Base-by-base conservation (phyloP, 2,329 filamentous ascomycete genomes). In the Ophiocordyceps sinensis region DNA sequence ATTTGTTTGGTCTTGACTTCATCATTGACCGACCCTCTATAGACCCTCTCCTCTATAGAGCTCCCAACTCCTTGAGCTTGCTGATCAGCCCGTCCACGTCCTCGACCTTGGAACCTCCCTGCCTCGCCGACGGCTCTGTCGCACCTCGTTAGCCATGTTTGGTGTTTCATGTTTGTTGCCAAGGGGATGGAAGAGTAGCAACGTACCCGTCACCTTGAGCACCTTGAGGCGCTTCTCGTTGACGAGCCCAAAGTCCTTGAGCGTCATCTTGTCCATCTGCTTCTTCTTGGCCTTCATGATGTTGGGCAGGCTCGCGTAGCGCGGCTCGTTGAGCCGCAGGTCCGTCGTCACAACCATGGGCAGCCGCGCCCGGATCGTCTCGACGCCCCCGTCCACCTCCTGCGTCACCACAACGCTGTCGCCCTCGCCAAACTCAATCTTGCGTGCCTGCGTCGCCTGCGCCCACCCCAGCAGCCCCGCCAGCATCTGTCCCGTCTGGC, bases 211-310 rank as follows among this genome's bases (percentile, higher is more conserved):
- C 49, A 98, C 88, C 74, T 91, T 91, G 52, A 96, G 56, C 41
- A 86, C 84, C 77, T 91, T 94, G 60, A 98, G 64, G 53, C 88
- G 73, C 64, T 73, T 79, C 60, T 74, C 72, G 40, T 75, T 75
- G 53, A 87, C 79, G 36, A 94, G 65, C 2, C 84, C 85, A 61
- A 84, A 83, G 58, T 98, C 91, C 43, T 69, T 73, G 60, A 95
- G 61, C 49, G 75, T 85, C 73, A 86, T 82, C 82, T 95, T 96
- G 55, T 91, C 86, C 53, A 98, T 58, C 57, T 85, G 85, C 82
- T 98, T 98, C 84, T 96, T 98, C 83, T 98, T 98, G 41, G 91
- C 91, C 81, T 96, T 98, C 91, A 98, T 98, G 50, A 98, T 96
- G 60, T 96, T 96, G 39, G 88, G 89, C 75, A 98, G 63, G 63